A percentile compares a stretch with the other conserved stretches of the same genome.
Conservation (phyloP, 2,329 filamentous ascomycete species). For the Cryphonectria nitschkei region DNA sequence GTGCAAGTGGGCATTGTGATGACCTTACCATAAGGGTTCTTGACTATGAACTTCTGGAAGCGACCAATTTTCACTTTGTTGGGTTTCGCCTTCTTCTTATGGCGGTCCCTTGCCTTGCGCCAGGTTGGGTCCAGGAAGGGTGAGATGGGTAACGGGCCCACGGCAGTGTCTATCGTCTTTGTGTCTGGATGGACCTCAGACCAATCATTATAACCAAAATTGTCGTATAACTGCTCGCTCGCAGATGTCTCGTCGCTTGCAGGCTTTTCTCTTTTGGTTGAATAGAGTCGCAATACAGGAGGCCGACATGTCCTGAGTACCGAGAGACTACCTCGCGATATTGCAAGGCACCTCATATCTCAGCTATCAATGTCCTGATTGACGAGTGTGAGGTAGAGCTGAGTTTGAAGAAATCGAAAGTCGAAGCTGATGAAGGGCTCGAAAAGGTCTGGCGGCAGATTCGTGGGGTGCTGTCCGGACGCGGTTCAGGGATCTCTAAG, state of each 20-base stretch:
- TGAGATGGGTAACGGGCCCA: conserved; percentile 55
- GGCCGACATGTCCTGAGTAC: conserved; percentile 3
- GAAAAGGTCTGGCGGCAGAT: not conserved
- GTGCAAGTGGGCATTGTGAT: not conserved
- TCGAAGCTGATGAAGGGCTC: not conserved
- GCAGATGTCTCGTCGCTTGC: not conserved
- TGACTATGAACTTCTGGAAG: conserved; percentile 61
- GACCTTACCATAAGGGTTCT: conserved; percentile 66
- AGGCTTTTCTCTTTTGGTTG: conserved; percentile 11
- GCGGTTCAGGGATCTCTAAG: conserved; percentile 7
- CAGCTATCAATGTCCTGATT: not conserved
- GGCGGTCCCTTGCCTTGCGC: conserved; percentile 48
- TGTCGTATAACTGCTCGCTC: not conserved
- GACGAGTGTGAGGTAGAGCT: not conserved
- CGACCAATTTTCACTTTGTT: conserved; percentile 38
- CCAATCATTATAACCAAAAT: conserved; percentile 10
- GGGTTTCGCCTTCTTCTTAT: conserved; percentile 41
- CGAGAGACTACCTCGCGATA: conserved; percentile 11
- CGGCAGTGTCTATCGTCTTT: conserved; percentile 51
- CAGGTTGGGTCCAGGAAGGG: conserved; percentile 58
- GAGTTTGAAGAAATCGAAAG: not conserved
- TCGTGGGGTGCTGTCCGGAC: conserved; percentile 5
- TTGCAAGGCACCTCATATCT: conserved; percentile 16
- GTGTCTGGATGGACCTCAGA: conserved; percentile 42
- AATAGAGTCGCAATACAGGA: conserved; percentile 5